Percentiles rank a stretch among this genome's conserved stretches.
Conservation (phyloP, 306 rosid species). For the Parietaria judaica region DNA sequence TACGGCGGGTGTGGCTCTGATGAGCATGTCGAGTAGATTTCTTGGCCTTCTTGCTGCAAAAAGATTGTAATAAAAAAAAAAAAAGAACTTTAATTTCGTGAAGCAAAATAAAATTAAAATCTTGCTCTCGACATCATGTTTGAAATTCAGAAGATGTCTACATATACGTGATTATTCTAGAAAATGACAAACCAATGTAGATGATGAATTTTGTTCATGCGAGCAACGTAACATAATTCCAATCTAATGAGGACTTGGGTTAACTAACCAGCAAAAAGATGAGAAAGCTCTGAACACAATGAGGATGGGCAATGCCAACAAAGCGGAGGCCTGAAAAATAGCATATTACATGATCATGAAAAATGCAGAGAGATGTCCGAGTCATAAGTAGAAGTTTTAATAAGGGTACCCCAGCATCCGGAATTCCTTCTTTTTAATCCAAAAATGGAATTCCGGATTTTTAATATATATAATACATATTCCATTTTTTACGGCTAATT, state of each 20-base stretch:
- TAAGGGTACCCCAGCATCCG: no score
- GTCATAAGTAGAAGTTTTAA: not conserved
- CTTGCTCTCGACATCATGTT: no score
- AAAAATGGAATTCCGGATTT: no score
- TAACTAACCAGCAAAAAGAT: constrained; percentile 62
- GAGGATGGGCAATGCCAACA: constrained; percentile 74
- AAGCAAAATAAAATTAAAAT: not conserved
- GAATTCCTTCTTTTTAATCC: no score
- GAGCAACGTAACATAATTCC: no score
- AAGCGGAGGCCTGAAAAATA: constrained; percentile 82
- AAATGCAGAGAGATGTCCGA: constrained; percentile 17
- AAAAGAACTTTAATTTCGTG: constrained; percentile 1
- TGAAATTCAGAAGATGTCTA: no score
- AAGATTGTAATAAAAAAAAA: not conserved
- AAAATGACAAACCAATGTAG: no score
- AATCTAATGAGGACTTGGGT: not conserved
- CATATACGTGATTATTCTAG: no score
- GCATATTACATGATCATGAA: constrained; percentile 1
- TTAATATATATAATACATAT: no score
- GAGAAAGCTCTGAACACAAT: constrained; percentile 56
- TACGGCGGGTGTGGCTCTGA: constrained; percentile 55
- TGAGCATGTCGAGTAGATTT: constrained; percentile 46
- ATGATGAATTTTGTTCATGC: no score
- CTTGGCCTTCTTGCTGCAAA: constrained; percentile 50
- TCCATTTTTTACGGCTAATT: no score